Conservation (phyloP, 2,329 filamentous ascomycete species). For the Keithomyces neogunnii region DNA sequence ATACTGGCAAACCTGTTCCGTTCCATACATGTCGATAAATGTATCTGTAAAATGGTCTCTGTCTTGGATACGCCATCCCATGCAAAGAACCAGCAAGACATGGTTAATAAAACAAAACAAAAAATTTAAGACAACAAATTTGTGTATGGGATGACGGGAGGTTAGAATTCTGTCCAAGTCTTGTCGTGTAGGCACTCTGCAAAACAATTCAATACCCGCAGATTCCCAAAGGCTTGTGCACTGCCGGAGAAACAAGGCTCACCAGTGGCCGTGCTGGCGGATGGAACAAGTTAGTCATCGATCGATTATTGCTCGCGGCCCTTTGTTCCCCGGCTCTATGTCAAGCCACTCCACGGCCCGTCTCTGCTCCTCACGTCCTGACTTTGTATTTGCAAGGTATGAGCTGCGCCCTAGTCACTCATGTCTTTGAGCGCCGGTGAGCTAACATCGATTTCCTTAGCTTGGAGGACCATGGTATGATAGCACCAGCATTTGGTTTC, state of each 20-base stretch:
- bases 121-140: neutral
- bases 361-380: too few species aligned
- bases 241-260: neutral
- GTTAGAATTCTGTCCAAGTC: too few species aligned
- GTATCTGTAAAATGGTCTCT: conserved; percentile 1
- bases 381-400: too few species aligned
- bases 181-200: neutral
- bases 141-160: too few species aligned
- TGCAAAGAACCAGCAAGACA: neutral
- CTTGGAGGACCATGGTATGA: too few species aligned
- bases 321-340: too few species aligned
- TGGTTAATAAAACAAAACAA: neutral
- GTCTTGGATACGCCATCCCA: conserved; percentile 1
- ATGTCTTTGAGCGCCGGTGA: too few species aligned
- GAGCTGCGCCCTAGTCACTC: too few species aligned
- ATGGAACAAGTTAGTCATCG: neutral
- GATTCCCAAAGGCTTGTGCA: neutral
- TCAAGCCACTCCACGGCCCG: too few species aligned
- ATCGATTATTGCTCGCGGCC: too few species aligned
- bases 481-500: too few species aligned
- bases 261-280: neutral
- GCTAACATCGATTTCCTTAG: too few species aligned
- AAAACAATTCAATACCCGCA: neutral
- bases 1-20: neutral
- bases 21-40: neutral